Conservation (phyloP, 257 asterid species). For the Fraxinus anomala region DNA sequence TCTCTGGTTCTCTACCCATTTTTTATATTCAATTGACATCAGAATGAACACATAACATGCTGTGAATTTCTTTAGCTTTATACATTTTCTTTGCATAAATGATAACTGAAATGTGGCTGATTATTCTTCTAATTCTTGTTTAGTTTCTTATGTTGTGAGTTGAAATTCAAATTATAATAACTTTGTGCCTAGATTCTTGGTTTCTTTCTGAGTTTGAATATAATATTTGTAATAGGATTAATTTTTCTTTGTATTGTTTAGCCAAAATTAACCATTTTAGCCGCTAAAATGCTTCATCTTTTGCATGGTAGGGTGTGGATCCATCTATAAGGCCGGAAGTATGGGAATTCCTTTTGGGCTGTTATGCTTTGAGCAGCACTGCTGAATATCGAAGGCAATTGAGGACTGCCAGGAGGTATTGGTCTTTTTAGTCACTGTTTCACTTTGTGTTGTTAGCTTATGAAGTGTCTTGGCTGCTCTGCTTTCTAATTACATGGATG, state of each 20-base stretch:
- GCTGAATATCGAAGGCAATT: conserved; percentile 73
- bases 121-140: conserved; percentile 8
- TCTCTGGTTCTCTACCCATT: neutral
- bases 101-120: conserved; percentile 14
- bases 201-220: conserved; percentile 1
- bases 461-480: conserved; percentile 23
- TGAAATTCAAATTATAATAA: neutral
- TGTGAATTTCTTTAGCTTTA: neutral
- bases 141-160: conserved; percentile 15
- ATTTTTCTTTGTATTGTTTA: conserved; percentile 5
- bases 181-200: neutral
- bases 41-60: neutral
- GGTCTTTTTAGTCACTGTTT: conserved; percentile 25
- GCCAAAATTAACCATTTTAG: neutral
- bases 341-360: conserved; percentile 98
- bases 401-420: conserved; percentile 88
- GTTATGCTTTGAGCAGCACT: conserved; percentile 88
- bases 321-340: conserved; percentile 95
- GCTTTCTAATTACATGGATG: conserved; percentile 14
- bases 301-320: conserved; percentile 80
- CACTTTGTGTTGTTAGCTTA: conserved; percentile 24
- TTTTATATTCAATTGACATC: neutral
- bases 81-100: neutral
- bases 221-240: conserved; percentile 10
- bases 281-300: conserved; percentile 25